Evolutionary conservation across 345 rosid genomes (phyloP).

Genomic region (Aquilaria sinensis): DNA sequence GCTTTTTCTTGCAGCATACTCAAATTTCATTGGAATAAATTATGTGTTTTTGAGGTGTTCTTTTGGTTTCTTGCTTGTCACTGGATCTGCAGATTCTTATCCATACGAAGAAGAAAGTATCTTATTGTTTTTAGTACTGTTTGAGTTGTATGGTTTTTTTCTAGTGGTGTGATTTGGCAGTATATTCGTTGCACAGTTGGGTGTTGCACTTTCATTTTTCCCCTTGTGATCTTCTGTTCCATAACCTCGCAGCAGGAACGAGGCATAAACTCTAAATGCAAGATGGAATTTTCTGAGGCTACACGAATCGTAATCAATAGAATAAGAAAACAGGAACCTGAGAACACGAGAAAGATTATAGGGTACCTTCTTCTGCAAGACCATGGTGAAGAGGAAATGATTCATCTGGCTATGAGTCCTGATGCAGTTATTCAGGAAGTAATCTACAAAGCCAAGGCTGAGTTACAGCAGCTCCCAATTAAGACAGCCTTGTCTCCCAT

Average conservation of each 20-base stretch:
- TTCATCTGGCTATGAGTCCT: conserved; percentile 33
- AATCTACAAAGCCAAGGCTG: conserved; percentile 35
- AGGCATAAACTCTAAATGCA: conserved; percentile 8
- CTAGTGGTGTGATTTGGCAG: no score
- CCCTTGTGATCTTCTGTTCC: neutral
- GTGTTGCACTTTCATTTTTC: neutral
- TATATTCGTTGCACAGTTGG: neutral
- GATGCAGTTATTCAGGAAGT: conserved; percentile 40
- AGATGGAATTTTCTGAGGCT: conserved; percentile 45
- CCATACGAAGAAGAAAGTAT: conserved; percentile 11
- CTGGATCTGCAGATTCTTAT: conserved; percentile 20
- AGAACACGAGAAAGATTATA: conserved; percentile 39
- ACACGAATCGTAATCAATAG: conserved; percentile 35
- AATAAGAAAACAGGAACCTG: conserved; percentile 48
- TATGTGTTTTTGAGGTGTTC: neutral
- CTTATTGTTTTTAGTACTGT: conserved; percentile 6
- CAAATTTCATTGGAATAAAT: conserved; percentile 2
- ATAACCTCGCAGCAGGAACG: conserved; percentile 12
- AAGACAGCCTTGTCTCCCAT: conserved; percentile 24
- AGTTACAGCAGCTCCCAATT: conserved; percentile 26
- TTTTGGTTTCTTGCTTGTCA: neutral
- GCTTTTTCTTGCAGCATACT: neutral
- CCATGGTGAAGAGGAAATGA: conserved; percentile 37
- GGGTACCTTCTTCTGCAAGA: conserved; percentile 45
- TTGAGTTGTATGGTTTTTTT: neutral